Evolutionary conservation across 2,329 filamentous ascomycete genomes (phyloP).

Genomic region (Didymella arachidicola): DNA sequence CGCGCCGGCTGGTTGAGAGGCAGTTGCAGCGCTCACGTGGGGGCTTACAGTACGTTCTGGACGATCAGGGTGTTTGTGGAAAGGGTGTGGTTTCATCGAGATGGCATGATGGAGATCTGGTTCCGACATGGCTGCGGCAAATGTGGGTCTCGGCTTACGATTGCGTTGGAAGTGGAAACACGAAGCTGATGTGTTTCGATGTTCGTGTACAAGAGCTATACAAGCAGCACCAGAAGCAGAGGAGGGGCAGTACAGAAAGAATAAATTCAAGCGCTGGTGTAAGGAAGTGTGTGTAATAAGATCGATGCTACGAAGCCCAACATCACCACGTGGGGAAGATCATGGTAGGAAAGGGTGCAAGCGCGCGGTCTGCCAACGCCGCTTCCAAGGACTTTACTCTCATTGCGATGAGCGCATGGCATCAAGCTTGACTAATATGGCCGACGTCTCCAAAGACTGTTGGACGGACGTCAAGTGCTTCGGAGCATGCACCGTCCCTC

Average conservation of each 20-base stretch:
- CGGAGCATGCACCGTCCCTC: neutral
- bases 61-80: slow-evolving; percentile 43
- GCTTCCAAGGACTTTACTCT: slow-evolving; percentile 1
- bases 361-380: slow-evolving; percentile 10
- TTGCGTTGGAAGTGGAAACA: neutral
- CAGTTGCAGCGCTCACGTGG: slow-evolving; percentile 35
- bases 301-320: slow-evolving; percentile 18
- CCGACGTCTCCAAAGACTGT: neutral
- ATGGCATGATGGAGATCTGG: slow-evolving; percentile 59
- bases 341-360: slow-evolving; percentile 16
- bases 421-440: neutral
- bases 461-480: slow-evolving; percentile 1
- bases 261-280: neutral
- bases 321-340: slow-evolving; percentile 27
- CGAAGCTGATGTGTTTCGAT: neutral
- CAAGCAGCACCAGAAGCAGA: neutral
- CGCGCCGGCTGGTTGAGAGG: slow-evolving; percentile 25
- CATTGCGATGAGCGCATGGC: neutral
- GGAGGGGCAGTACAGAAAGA: neutral
- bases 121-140: slow-evolving; percentile 47
- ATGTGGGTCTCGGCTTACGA: neutral
- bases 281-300: slow-evolving; percentile 12
- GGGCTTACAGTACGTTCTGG: slow-evolving; percentile 42
- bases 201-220: neutral
- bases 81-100: slow-evolving; percentile 57